phyloP scores from a whole-genome alignment of 768 basidiomycete genomes.

The Paxillus rubicundulus region DNA sequence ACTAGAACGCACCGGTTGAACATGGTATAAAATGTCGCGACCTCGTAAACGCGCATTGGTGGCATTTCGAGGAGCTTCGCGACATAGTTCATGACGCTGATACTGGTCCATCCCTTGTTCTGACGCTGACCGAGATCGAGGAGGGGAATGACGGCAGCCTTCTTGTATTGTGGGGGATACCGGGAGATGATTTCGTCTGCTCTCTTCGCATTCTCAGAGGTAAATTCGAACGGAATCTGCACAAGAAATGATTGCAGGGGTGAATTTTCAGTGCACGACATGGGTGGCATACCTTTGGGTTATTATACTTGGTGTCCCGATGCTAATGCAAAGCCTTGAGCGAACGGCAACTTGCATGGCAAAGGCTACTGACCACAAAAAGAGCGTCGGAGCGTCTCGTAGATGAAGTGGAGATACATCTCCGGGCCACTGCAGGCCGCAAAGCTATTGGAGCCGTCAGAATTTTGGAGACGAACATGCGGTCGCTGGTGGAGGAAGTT shows the following conservation, averaged over 20 bases:
- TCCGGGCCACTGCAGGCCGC: conserved; percentile 18
- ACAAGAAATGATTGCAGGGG: neutral
- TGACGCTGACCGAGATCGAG: conserved; percentile 96
- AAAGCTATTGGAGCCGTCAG: conserved; percentile 10
- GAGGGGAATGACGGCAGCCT: conserved; percentile 95
- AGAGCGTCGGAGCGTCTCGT: conserved; percentile 74
- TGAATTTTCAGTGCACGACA: neutral
- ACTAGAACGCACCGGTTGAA: conserved; percentile 83
- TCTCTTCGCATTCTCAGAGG: conserved; percentile 74
- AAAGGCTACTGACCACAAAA: conserved; percentile 66
- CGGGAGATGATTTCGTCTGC: conserved; percentile 87
- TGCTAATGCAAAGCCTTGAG: conserved; percentile 53
- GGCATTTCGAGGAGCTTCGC: conserved; percentile 92
- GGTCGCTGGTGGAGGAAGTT: neutral
- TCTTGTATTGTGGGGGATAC: conserved; percentile 98
- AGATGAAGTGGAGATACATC: conserved; percentile 38
- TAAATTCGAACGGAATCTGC: conserved; percentile 90
- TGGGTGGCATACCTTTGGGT: conserved; percentile 62
- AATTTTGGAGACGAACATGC: conserved; percentile 23
- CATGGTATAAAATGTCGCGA: conserved; percentile 99
- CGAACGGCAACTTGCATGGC: conserved; percentile 7
- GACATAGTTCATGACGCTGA: conserved; percentile 98
- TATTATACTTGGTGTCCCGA: conserved; percentile 93
- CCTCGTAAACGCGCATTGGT: conserved; percentile 99
- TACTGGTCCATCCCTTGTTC: conserved; percentile 98